Conservation (phyloP, 1,284 basidiomycete species). For the Apiotrichum mycotoxinovorans region DNA sequence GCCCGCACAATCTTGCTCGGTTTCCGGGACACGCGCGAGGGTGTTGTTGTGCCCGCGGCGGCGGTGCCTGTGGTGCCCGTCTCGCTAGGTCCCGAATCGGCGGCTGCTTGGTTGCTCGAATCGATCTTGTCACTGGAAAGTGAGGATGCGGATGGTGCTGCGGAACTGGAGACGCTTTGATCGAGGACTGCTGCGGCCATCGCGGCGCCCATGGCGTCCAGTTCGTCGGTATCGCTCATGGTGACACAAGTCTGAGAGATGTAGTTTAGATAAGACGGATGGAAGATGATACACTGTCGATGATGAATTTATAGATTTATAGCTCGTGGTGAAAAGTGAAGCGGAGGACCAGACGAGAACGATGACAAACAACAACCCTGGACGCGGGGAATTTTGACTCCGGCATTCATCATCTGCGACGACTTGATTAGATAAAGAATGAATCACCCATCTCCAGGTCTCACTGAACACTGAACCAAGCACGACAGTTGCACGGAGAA, state of each 20-base stretch:
- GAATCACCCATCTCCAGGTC: not conserved
- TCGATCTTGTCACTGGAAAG: too few relatives aligned
- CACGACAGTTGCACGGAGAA: not conserved
- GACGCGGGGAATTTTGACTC: not conserved
- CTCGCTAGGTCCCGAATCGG: not conserved
- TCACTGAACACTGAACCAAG: not conserved
- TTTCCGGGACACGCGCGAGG: constrained; percentile 58
- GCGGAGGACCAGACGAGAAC: not conserved
- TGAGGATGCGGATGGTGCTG: too few relatives aligned
- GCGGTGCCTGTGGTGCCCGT: not conserved
- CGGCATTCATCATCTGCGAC: not conserved
- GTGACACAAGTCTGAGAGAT: too few relatives aligned
- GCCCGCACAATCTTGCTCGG: constrained; percentile 70
- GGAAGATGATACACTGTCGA: too few relatives aligned
- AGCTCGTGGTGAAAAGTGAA: not conserved
- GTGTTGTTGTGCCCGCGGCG: not conserved
- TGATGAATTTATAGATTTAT: not conserved
- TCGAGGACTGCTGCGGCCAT: not conserved
- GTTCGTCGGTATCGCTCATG: not conserved
- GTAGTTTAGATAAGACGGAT: too few relatives aligned
- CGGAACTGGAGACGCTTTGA: too few relatives aligned
- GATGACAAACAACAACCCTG: not conserved
- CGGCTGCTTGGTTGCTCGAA: too few relatives aligned
- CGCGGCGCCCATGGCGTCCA: not conserved
- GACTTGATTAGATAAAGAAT: not conserved